These are phyloP conservation scores for Fagus crenata DNA, from an alignment of 306 rosid genomes.

Conservation along the genomic window DNA sequence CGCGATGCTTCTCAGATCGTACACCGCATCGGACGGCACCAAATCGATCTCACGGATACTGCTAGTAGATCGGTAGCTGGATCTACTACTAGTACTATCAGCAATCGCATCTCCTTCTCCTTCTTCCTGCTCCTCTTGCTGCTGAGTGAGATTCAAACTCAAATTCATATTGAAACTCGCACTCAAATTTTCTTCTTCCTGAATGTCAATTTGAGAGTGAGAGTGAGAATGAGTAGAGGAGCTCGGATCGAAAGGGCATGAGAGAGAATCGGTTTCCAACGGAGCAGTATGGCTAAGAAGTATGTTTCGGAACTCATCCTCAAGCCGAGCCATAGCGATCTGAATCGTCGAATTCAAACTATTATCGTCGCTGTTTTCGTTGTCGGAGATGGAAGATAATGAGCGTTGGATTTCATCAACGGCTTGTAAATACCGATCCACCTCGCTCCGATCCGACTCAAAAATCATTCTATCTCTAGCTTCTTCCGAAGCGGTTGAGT, in stretches of 20 bases:
- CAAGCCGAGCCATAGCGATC: conserved; percentile 98
- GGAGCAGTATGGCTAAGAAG: conserved; percentile 67
- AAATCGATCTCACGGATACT: conserved; percentile 97
- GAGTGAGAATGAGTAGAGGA: conserved; percentile 38
- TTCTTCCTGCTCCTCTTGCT: background rate
- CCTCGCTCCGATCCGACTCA: conserved; percentile 68
- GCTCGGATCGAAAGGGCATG: conserved; percentile 39
- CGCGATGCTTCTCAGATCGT: conserved; percentile 77
- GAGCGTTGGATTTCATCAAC: conserved; percentile 94
- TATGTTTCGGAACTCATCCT: conserved; percentile 93
- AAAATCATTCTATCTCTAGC: conserved; percentile 80
- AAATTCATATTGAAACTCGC: too few relatives aligned
- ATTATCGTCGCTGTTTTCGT: conserved; percentile 48
- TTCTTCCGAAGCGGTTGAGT: conserved; percentile 87
- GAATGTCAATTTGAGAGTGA: background rate
- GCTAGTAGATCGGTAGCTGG: conserved; percentile 66
- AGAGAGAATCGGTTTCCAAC: conserved; percentile 57
- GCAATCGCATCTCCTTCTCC: conserved; percentile 8
- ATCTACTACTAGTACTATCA: conserved; percentile 20
- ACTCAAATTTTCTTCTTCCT: background rate
- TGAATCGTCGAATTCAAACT: conserved; percentile 70
- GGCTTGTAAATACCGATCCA: conserved; percentile 77
- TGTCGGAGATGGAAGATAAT: conserved; percentile 60
- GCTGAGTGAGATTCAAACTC: too few relatives aligned
- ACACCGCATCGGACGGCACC: conserved; percentile 67